These are phyloP conservation scores for Nitzschia inconspicua DNA, from an alignment of 108 stramenopile genomes.

Conservation along the genomic window DNA sequence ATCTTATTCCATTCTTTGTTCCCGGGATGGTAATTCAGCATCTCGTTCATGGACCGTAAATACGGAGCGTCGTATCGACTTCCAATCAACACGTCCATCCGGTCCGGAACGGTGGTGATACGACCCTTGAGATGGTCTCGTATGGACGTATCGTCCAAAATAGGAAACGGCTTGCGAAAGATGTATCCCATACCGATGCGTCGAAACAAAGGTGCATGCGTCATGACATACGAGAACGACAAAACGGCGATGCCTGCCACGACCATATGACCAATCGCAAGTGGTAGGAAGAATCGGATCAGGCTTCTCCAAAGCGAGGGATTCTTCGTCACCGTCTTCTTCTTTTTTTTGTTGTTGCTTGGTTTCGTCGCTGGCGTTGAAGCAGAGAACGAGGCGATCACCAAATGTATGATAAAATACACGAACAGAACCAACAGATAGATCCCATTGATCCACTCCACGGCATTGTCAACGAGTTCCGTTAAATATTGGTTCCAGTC, in stretches of 20 bases:
- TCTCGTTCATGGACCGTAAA: slow-evolving; percentile 26
- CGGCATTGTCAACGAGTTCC: neutral
- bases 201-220: neutral
- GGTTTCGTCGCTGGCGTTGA: neutral
- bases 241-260: neutral
- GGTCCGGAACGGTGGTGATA: slow-evolving; percentile 30
- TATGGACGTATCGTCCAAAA: no score
- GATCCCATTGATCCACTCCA: neutral
- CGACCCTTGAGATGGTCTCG: no score
- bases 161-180: neutral
- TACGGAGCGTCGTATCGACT: slow-evolving; percentile 34
- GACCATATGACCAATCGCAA: neutral
- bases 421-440: neutral
- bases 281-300: neutral
- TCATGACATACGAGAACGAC: neutral
- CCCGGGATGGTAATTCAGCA: slow-evolving; percentile 47
- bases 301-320: neutral
- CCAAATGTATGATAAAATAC: neutral
- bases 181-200: neutral
- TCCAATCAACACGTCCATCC: slow-evolving; percentile 35
- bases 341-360: neutral
- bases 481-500: slow-evolving; percentile 10
- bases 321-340: neutral
- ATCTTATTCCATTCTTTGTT: slow-evolving; percentile 16
- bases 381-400: neutral